A percentile compares a stretch with the other conserved stretches of the same genome.
Evolutionary conservation across 2,329 filamentous ascomycete species (phyloP).

Genomic region (Simplicillium aogashimaense): DNA sequence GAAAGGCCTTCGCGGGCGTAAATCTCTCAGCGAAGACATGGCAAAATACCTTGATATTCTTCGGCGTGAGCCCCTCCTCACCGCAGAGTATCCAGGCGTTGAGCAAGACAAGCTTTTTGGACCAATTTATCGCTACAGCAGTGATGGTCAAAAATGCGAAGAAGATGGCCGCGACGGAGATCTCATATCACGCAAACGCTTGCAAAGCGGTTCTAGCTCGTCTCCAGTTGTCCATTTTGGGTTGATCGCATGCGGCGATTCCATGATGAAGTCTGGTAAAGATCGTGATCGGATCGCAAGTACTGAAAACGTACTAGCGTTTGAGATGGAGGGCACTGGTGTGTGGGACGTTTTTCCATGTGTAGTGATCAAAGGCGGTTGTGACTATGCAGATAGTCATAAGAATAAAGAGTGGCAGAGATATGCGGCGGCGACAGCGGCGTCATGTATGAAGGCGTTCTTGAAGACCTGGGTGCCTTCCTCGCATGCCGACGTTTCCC

Average conservation of each 20-base stretch:
- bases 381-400: constrained; percentile 29
- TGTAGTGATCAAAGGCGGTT: constrained; percentile 27
- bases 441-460: constrained; percentile 7
- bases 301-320: constrained; percentile 14
- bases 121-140: constrained; percentile 16
- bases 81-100: constrained; percentile 14
- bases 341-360: constrained; percentile 21
- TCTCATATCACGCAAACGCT: constrained; percentile 20
- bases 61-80: not conserved
- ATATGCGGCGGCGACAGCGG: constrained; percentile 27
- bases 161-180: constrained; percentile 7
- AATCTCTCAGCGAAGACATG: constrained; percentile 5
- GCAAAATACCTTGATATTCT: constrained; percentile 4
- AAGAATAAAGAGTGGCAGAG: constrained; percentile 26
- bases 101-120: constrained; percentile 18
- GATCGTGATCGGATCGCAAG: constrained; percentile 23
- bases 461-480: not conserved
- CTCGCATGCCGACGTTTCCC: no score
- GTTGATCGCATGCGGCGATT: constrained; percentile 25
- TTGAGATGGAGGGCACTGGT: constrained; percentile 24
- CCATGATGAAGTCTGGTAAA: constrained; percentile 26
- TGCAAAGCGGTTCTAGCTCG: constrained; percentile 11
- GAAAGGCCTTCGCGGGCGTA: constrained; percentile 9
- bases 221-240: constrained; percentile 23
- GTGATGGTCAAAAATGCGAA: constrained; percentile 4